Base-by-base conservation (phyloP, 108 stramenopile species). In the Pseudonitzschia pungens region DNA sequence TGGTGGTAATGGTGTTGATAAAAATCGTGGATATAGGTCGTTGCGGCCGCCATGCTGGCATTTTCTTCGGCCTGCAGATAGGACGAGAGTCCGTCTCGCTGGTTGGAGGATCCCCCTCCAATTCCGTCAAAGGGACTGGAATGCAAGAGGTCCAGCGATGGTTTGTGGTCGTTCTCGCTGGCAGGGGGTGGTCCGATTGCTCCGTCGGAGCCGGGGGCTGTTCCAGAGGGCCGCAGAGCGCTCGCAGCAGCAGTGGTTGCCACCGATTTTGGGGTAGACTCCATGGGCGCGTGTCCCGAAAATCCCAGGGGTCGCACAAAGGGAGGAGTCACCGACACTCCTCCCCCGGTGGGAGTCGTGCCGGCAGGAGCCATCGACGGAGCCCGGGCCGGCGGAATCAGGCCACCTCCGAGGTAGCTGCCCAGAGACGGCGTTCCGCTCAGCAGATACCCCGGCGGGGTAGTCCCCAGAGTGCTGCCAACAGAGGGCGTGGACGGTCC, bases 121-220 rank as follows among this genome's bases (percentile, higher is more conserved):
- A 65, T 43, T 36, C 16, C 40, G 64, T 16, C 75, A 70, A 86
- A 86, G 22, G 86, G 86, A 67, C 81, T 82, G 3, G 73, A 78
- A 62, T 83, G 86, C 26, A 86, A 59, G 29, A 86, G 45, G 76
- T 86, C 86, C 42, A 83, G 60, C 4, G 86, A 86, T 0, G 82
- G 73, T n/a, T 27, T 74, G 75, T 54, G 75, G n/a, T 65, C 60
- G n/a, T 40, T 28, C 10, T 18, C 45, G 18, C 16, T 12, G 45
- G 14, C 3, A 4, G 0, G 60, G 33, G 29, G 29, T 29, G 15
- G 41, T 24, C 66, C 42, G 44, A 58, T 14, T 65, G 36, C n/a
- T 68, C 45, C 22, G 4, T 7, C 14, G 55, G 43, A 27, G 43
- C 11, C 57, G 24, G 4, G 36, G 51, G 22, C 12, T 2, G 26